Percentiles rank a stretch among this genome's conserved stretches.
phyloP scores from a whole-genome alignment of 306 rosid genomes.

The Boehmeria nivea region DNA sequence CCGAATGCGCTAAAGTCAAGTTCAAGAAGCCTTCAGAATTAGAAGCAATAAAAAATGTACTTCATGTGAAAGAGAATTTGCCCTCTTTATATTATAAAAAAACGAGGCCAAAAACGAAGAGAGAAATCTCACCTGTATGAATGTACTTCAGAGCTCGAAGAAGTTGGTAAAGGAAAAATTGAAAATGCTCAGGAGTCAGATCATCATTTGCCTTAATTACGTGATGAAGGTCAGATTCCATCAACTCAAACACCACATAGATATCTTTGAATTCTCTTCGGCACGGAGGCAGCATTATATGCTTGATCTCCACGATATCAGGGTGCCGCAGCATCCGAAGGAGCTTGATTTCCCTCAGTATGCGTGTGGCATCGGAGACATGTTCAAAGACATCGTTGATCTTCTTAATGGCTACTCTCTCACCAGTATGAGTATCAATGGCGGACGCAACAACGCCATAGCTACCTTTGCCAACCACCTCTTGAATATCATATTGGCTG shows the following conservation, averaged over 20 bases:
- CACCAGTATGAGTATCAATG: conserved; percentile 55
- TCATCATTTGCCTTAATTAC: conserved; percentile 57
- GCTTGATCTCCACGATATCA: conserved; percentile 64
- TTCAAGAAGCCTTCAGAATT: too few species aligned
- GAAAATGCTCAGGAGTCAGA: conserved; percentile 56
- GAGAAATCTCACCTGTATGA: conserved; percentile 47
- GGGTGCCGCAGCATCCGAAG: conserved; percentile 61
- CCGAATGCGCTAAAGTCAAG: neutral
- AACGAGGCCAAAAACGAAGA: neutral
- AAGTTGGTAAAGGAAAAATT: conserved; percentile 63
- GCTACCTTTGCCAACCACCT: conserved; percentile 64
- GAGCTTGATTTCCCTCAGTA: conserved; percentile 60
- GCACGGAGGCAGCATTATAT: conserved; percentile 62
- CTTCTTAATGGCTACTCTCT: conserved; percentile 66
- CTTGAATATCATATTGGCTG: conserved; percentile 56
- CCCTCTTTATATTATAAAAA: neutral
- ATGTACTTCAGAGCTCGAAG: conserved; percentile 64
- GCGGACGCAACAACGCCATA: conserved; percentile 75
- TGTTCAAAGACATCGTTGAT: conserved; percentile 59
- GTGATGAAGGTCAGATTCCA: conserved; percentile 67
- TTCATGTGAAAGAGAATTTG: too few species aligned
- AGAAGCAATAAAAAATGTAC: too few species aligned
- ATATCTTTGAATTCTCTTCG: conserved; percentile 61
- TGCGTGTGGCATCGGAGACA: conserved; percentile 59
- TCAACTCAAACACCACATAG: conserved; percentile 62